Conservation (phyloP, 2,329 filamentous ascomycete genomes). For the Aureobasidium leucospermi region DNA sequence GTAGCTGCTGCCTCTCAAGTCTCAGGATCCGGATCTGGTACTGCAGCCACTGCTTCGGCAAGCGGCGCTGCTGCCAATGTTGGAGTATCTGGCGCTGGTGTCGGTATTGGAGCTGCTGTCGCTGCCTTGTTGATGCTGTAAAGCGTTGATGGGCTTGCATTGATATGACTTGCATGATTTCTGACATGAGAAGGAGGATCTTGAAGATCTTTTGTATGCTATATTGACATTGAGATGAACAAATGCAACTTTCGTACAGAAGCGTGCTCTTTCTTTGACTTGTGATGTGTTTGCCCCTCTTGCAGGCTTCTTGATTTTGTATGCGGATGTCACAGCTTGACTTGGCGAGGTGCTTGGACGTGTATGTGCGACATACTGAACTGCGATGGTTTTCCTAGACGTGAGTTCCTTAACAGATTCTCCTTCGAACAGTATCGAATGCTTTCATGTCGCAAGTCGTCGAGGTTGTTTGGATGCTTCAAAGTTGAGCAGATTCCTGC, state of each 20-base stretch:
- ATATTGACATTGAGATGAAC: background rate
- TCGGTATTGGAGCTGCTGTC: slow-evolving; percentile 24
- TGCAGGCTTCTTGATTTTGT: no score
- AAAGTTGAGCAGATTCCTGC: background rate
- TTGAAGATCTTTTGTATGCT: background rate
- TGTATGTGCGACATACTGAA: no score
- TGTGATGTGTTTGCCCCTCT: background rate
- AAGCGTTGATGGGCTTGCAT: background rate
- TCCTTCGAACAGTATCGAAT: background rate
- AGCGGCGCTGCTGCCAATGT: slow-evolving; percentile 21
- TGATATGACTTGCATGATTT: slow-evolving; percentile 5
- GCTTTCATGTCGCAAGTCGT: no score
- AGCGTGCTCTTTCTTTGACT: background rate
- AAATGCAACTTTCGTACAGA: background rate
- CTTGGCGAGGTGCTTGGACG: no score
- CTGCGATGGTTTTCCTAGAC: no score
- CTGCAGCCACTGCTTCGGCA: slow-evolving; percentile 16
- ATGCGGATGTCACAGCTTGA: background rate
- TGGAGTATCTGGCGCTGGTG: slow-evolving; percentile 22
- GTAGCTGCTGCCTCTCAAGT: slow-evolving; percentile 22
- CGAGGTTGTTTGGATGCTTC: background rate
- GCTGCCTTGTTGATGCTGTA: slow-evolving; percentile 27
- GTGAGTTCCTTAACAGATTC: no score
- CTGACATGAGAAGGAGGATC: background rate
- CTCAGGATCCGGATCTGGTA: slow-evolving; percentile 10